Evolutionary conservation across 202 grass and related monocot species (phyloP).

Genomic region (Alloteropsis angusta): DNA sequence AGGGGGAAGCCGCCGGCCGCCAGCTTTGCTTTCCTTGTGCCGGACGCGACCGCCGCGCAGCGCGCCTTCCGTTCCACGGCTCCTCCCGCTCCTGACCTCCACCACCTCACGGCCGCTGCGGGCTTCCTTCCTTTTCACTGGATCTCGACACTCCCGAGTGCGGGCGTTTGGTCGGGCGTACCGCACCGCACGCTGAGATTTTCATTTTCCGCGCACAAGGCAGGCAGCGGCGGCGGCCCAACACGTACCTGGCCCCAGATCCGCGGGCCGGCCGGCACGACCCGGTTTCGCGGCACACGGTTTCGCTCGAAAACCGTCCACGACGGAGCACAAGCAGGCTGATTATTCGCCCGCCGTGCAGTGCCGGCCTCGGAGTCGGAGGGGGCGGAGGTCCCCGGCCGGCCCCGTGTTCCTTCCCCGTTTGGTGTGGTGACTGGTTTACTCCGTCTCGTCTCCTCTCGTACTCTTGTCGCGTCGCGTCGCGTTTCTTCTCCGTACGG

Average conservation of each 20-base stretch:
- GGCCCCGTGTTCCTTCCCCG: background rate
- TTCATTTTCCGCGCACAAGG: background rate
- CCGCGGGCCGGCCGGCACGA: background rate
- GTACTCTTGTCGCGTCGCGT: background rate
- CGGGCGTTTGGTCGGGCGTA: background rate
- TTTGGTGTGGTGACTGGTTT: background rate
- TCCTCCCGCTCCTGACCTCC: background rate
- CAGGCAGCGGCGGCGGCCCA: background rate
- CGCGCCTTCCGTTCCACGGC: constrained; percentile 11
- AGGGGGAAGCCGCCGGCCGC: background rate
- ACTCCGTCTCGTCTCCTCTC: background rate
- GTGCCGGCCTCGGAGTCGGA: too few relatives aligned
- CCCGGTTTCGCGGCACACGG: background rate
- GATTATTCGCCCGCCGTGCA: too few relatives aligned
- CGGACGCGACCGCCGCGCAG: constrained; percentile 7
- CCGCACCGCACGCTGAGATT: background rate
- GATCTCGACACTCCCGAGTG: background rate
- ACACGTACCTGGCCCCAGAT: too few relatives aligned
- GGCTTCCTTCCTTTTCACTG: background rate
- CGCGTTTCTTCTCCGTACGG: background rate
- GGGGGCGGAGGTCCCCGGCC: too few relatives aligned
- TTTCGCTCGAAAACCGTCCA: background rate
- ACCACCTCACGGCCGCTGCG: background rate
- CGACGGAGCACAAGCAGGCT: background rate
- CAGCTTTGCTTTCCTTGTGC: constrained; percentile 13